phyloP scores from a whole-genome alignment of 805 yeast species.

The Clavispora carvajalis region DNA sequence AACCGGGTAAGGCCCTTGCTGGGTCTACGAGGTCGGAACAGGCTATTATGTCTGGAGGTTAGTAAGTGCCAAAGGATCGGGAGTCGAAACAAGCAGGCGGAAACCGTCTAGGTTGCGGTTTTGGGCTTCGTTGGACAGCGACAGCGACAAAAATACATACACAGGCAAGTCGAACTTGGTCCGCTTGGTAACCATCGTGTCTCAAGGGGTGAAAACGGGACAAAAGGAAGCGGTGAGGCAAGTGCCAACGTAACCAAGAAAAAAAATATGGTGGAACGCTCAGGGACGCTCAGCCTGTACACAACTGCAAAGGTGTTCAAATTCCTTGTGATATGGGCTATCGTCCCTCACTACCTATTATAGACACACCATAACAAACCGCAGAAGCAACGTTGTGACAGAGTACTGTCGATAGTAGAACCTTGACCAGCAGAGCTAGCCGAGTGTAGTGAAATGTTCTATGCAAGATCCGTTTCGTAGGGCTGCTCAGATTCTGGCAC shows the following conservation, averaged over 20 bases:
- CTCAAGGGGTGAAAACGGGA: background rate
- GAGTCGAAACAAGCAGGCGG: too few species aligned
- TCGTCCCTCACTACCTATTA: background rate
- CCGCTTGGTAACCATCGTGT: constrained; percentile 9
- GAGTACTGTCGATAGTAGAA: too few species aligned
- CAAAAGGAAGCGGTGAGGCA: background rate
- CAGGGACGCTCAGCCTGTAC: background rate
- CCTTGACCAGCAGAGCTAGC: too few species aligned
- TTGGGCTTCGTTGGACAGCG: too few species aligned
- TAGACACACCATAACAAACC: background rate
- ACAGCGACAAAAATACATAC: constrained; percentile 17
- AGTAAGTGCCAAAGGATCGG: background rate
- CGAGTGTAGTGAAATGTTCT: too few species aligned
- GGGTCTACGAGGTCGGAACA: background rate
- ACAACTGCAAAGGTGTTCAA: background rate
- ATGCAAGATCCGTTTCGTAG: too few species aligned
- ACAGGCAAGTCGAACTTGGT: constrained; percentile 44
- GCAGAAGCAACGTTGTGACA: too few species aligned
- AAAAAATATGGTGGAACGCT: background rate
- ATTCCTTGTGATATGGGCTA: background rate
- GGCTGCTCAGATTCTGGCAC: too few species aligned
- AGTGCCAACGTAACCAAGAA: background rate
- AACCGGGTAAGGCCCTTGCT: constrained; percentile 1
- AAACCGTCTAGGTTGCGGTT: too few species aligned
- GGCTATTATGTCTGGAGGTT: background rate